Conservation (phyloP, 306 rosid genomes). For the Dryas octopetala region DNA sequence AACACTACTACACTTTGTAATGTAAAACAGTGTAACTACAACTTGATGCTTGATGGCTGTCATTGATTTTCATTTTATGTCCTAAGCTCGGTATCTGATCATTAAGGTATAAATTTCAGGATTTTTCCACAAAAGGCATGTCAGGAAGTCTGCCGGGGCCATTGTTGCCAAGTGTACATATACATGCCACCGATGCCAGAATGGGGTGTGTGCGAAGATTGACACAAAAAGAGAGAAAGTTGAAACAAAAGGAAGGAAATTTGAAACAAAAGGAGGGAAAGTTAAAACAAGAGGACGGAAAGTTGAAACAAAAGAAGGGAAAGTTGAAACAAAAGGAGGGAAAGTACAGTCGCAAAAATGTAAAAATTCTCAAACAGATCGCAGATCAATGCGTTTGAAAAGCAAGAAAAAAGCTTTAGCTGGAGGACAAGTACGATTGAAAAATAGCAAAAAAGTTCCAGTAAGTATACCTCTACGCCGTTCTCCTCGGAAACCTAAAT, state of each 20-base stretch:
- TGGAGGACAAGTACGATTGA: constrained; percentile 50
- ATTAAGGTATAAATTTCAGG: constrained; percentile 48
- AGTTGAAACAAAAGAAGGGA: constrained; percentile 41
- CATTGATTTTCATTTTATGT: constrained; percentile 16
- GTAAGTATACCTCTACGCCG: constrained; percentile 78
- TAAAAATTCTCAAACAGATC: constrained; percentile 39
- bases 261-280: constrained; percentile 44
- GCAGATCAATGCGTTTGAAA: constrained; percentile 48
- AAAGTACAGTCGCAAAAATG: constrained; percentile 43
- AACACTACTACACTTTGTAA: too few relatives aligned
- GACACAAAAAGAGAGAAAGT: constrained; percentile 46
- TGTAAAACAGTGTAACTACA: not conserved
- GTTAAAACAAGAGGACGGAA: constrained; percentile 39
- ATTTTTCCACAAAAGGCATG: constrained; percentile 89
- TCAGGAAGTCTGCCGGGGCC: constrained; percentile 58
- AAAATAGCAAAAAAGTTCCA: constrained; percentile 44
- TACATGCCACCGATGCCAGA: constrained; percentile 74
- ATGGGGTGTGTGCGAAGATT: constrained; percentile 39
- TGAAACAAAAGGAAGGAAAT: constrained; percentile 41
- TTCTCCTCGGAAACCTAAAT: constrained; percentile 76
- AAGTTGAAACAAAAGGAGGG: constrained; percentile 40
- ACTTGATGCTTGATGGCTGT: constrained; percentile 2
- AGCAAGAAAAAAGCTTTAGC: constrained; percentile 47
- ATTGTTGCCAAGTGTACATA: constrained; percentile 42
- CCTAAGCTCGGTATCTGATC: constrained; percentile 26